Conservation (phyloP, 1,284 basidiomycete species). For the Tilletia horrida region DNA sequence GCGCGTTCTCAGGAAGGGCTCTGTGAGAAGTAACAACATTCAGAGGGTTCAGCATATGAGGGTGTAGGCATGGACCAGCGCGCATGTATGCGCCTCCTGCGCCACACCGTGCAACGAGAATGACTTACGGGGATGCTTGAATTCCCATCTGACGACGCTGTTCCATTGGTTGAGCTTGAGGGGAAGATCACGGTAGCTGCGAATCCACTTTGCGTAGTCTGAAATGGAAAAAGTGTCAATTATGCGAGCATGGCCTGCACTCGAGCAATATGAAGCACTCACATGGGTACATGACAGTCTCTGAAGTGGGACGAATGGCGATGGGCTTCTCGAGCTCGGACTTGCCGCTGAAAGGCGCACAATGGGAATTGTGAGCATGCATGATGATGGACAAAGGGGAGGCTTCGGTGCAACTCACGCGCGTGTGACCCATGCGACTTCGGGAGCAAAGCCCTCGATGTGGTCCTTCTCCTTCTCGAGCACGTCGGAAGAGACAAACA, state of each 20-base stretch:
- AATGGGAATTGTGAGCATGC: neutral
- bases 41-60: too few species aligned
- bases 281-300: constrained; percentile 94
- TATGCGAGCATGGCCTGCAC: neutral
- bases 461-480: constrained; percentile 97
- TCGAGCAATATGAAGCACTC: constrained; percentile 58
- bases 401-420: constrained; percentile 64
- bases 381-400: constrained; percentile 10
- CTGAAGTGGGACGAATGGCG: constrained; percentile 95
- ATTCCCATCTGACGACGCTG: constrained; percentile 98
- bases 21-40: neutral
- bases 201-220: constrained; percentile 96
- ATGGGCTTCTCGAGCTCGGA: constrained; percentile 95
- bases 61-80: constrained; percentile 12
- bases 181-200: constrained; percentile 92
- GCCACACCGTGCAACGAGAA: constrained; percentile 47
- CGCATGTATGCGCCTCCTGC: neutral
- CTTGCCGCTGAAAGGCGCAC: constrained; percentile 65
- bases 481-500: constrained; percentile 91
- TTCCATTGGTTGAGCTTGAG: constrained; percentile 99
- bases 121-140: constrained; percentile 77
- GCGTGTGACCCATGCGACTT: constrained; percentile 98
- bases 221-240: neutral
- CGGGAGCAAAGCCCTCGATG: constrained; percentile 98
- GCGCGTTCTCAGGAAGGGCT: constrained; percentile 97